phyloP scores from a whole-genome alignment of 2,329 filamentous ascomycete species.

The Capronia coronata region DNA sequence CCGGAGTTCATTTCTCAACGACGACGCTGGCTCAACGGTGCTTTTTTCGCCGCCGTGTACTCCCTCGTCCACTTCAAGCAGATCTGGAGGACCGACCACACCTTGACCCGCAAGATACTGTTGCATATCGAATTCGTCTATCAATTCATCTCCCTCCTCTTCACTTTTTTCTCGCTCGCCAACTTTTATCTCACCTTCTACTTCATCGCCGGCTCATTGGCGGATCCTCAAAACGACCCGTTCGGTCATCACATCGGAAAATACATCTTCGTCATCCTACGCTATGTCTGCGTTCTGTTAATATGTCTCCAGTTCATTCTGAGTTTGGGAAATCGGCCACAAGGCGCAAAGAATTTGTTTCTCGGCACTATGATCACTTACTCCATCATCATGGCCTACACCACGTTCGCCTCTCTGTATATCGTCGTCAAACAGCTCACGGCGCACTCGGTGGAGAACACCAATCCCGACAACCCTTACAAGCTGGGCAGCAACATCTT shows the following conservation, averaged over 20 bases:
- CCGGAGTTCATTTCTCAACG: slow-evolving; percentile 97
- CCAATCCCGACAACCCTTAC: slow-evolving; percentile 40
- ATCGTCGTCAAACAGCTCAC: slow-evolving; percentile 79
- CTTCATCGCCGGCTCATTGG: slow-evolving; percentile 87
- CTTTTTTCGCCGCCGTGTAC: slow-evolving; percentile 97
- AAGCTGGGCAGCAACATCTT: slow-evolving; percentile 79
- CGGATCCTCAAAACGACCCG: slow-evolving; percentile 72
- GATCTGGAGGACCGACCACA: slow-evolving; percentile 89
- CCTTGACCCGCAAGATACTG: slow-evolving; percentile 76
- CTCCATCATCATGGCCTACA: slow-evolving; percentile 91
- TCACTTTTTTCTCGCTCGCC: slow-evolving; percentile 96
- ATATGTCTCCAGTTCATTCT: slow-evolving; percentile 95
- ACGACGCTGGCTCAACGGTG: slow-evolving; percentile 93
- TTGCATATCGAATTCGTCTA: slow-evolving; percentile 94
- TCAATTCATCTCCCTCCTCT: slow-evolving; percentile 83
- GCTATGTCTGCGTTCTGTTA: slow-evolving; percentile 77
- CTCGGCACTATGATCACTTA: slow-evolving; percentile 84
- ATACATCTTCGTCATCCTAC: slow-evolving; percentile 77
- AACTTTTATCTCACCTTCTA: slow-evolving; percentile 99
- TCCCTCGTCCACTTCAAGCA: slow-evolving; percentile 92
- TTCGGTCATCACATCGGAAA: slow-evolving; percentile 82
- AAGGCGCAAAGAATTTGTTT: slow-evolving; percentile 89
- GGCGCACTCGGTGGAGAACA: slow-evolving; percentile 38
- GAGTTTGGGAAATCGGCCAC: slow-evolving; percentile 89
- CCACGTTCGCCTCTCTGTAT: slow-evolving; percentile 79